A percentile compares a stretch with the other conserved stretches of the same genome.
These are phyloP conservation scores for Fagus crenata DNA, from an alignment of 306 rosid genomes.

Conservation along the genomic window DNA sequence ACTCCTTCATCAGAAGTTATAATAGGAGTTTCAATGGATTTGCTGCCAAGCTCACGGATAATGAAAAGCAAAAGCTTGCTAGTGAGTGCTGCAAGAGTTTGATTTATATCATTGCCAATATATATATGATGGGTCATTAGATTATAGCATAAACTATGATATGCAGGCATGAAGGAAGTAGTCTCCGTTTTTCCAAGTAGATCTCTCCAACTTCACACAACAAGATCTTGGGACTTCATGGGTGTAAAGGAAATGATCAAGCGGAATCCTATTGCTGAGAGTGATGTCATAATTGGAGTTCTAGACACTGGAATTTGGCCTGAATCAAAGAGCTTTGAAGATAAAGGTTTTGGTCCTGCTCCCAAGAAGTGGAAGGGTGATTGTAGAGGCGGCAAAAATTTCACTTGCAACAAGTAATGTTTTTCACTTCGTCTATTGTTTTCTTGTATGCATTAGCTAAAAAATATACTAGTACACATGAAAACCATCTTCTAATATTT, in stretches of 20 bases:
- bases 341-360: slow-evolving; percentile 19
- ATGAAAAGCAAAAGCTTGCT: slow-evolving; percentile 4
- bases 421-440: too few species aligned
- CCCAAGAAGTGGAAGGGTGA: slow-evolving; percentile 34
- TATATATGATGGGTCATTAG: too few species aligned
- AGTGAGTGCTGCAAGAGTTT: not conserved
- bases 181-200: slow-evolving; percentile 28
- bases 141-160: not conserved
- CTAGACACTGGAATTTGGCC: slow-evolving; percentile 36
- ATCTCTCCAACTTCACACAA: slow-evolving; percentile 10
- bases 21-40: slow-evolving; percentile 33
- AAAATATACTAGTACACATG: too few species aligned
- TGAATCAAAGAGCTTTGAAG: slow-evolving; percentile 30
- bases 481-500: not conserved
- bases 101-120: too few species aligned
- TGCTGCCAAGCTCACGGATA: slow-evolving; percentile 17
- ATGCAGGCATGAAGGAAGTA: slow-evolving; percentile 13
- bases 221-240: slow-evolving; percentile 37
- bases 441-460: too few species aligned
- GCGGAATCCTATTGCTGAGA: not conserved
- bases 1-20: slow-evolving; percentile 11
- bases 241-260: slow-evolving; percentile 3
- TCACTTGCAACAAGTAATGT: slow-evolving; percentile 35
- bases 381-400: slow-evolving; percentile 18
- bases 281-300: slow-evolving; percentile 24